Percentiles rank a stretch among this genome's conserved stretches.
Evolutionary conservation across 225 moss, liverwort and hornwort species (phyloP).

Genomic region (Bryum argenteum): DNA sequence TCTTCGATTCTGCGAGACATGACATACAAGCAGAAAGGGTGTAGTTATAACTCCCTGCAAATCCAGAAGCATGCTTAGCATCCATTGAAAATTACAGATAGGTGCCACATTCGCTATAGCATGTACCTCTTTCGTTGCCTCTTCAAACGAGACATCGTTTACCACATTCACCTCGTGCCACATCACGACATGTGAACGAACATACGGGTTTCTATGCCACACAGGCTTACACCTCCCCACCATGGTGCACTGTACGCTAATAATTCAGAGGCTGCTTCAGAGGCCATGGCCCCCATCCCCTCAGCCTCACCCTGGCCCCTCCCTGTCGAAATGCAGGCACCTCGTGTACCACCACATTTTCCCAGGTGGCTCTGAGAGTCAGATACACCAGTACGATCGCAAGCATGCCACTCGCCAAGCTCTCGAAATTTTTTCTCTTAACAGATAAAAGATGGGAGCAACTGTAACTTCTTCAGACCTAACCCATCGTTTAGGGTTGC

Average conservation of each 20-base stretch:
- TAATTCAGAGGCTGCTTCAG: constrained; percentile 40
- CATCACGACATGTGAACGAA: constrained; percentile 58
- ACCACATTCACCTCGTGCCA: constrained; percentile 57
- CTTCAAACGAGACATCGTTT: constrained; percentile 54
- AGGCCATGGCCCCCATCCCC: constrained; percentile 49
- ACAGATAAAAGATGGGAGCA: neutral
- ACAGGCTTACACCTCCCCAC: constrained; percentile 54
- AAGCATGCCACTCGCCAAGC: constrained; percentile 23
- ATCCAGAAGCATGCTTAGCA: constrained; percentile 4
- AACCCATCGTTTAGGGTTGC: constrained; percentile 22
- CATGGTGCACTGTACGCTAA: constrained; percentile 44
- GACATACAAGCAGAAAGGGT: neutral
- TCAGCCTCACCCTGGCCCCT: constrained; percentile 38
- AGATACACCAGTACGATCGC: constrained; percentile 5
- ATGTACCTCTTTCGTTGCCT: constrained; percentile 55
- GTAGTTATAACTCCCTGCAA: constrained; percentile 12
- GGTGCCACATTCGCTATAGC: neutral
- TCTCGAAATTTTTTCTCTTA: neutral
- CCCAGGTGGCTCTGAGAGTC: constrained; percentile 16
- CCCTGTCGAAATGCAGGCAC: constrained; percentile 33
- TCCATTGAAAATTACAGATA: neutral
- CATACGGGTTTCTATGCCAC: constrained; percentile 39
- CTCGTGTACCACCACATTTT: constrained; percentile 44
- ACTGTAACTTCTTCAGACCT: constrained; percentile 15
- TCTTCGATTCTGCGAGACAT: constrained; percentile 70